phyloP scores from a whole-genome alignment of 169 alveolate genomes.

The Cryptosporidium bovis region DNA sequence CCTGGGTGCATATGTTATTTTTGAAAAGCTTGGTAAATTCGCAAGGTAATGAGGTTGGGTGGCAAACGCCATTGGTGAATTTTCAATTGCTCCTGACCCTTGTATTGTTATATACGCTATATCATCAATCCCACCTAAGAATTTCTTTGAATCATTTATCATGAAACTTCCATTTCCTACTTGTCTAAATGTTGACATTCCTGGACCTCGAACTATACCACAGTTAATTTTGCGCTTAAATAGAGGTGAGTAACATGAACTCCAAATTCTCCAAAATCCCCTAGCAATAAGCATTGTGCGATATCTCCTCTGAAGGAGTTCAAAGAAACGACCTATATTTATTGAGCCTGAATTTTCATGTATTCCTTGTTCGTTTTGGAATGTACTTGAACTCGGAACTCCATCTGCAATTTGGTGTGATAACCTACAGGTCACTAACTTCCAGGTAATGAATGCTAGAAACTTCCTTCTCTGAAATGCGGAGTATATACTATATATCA shows the following conservation, averaged over 20 bases:
- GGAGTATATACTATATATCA: slow-evolving; percentile 43
- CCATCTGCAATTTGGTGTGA: slow-evolving; percentile 63
- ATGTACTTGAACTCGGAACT: slow-evolving; percentile 36
- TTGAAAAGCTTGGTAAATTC: slow-evolving; percentile 69
- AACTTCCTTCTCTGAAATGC: slow-evolving; percentile 69
- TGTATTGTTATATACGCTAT: slow-evolving; percentile 59
- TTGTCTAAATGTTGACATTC: slow-evolving; percentile 37
- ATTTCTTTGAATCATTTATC: slow-evolving; percentile 30
- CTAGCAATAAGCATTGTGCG: slow-evolving; percentile 53
- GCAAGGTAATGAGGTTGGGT: slow-evolving; percentile 73
- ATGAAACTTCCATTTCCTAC: slow-evolving; percentile 34
- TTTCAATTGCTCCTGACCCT: slow-evolving; percentile 32
- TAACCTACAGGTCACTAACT: slow-evolving; percentile 11
- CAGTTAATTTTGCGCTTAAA: slow-evolving; percentile 57
- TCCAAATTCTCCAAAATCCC: slow-evolving; percentile 75
- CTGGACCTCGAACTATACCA: slow-evolving; percentile 70
- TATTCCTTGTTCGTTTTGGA: slow-evolving; percentile 33
- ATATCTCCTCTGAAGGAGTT: slow-evolving; percentile 62
- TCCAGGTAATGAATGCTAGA: slow-evolving; percentile 60
- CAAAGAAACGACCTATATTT: slow-evolving; percentile 49
- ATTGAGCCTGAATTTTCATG: slow-evolving; percentile 40
- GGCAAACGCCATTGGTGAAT: slow-evolving; percentile 48
- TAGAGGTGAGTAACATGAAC: slow-evolving; percentile 69
- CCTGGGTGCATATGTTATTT: slow-evolving; percentile 70
- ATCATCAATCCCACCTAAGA: slow-evolving; percentile 51